Evolutionary conservation across 1,284 basidiomycete species (phyloP).

Genomic region (Papiliotrema terrestris): DNA sequence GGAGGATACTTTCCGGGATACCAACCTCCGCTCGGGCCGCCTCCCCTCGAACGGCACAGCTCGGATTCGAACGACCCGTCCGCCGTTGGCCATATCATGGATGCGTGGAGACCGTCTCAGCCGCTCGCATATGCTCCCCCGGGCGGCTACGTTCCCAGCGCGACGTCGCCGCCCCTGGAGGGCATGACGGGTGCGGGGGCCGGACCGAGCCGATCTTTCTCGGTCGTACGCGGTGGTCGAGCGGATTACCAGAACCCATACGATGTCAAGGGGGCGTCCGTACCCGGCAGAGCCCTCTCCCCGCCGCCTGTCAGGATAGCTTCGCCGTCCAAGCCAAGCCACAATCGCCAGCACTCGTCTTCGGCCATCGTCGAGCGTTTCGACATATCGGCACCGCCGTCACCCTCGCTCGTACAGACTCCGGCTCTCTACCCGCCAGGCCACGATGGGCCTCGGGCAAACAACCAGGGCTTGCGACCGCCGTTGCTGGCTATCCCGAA

Average conservation of each 20-base stretch:
- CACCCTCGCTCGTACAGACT: conserved; percentile 5
- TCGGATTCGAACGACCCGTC: conserved; percentile 28
- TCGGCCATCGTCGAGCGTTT: conserved; percentile 27
- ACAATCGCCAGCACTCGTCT: conserved; percentile 28
- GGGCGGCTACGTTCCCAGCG: conserved; percentile 16
- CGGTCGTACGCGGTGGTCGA: conserved; percentile 42
- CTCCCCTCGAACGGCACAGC: conserved; percentile 23
- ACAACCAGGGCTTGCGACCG: conserved; percentile 28
- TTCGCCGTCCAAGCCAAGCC: conserved; percentile 15
- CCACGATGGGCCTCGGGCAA: conserved; percentile 13
- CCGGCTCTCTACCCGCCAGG: conserved; percentile 13
- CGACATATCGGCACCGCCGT: conserved; percentile 5
- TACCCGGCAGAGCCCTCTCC: conserved; percentile 1
- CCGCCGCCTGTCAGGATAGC: conserved; percentile 25
- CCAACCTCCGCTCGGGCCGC: conserved; percentile 26
- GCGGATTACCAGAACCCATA: conserved; percentile 35
- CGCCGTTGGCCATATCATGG: conserved; percentile 32
- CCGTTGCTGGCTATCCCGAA: conserved; percentile 34
- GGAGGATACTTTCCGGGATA: conserved; percentile 9
- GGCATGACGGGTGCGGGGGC: conserved; percentile 1
- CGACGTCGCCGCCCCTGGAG: conserved; percentile 13
- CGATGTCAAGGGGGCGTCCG: conserved; percentile 7
- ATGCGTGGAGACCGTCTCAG: conserved; percentile 29
- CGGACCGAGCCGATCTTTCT: conserved; percentile 33
- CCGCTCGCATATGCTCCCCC: conserved; percentile 20